Base-by-base conservation (phyloP, 352 stramenopile genomes). In the Phytophthora brassicae region DNA sequence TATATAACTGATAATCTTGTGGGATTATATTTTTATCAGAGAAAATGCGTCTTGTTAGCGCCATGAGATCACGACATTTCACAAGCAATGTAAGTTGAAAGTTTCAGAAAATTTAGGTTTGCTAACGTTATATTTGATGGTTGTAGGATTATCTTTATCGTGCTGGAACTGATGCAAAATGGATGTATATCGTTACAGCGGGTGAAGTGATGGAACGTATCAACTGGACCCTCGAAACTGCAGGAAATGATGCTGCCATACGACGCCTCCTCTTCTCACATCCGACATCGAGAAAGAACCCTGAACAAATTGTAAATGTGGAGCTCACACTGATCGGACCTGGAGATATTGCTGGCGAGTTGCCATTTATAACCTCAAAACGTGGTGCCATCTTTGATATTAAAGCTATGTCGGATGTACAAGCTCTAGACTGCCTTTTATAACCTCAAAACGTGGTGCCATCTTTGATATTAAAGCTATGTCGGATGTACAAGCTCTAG, bases 41-140 rank as follows among this genome's bases (percentile, higher is more conserved):
- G 53, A 92, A 89, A 70, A 92, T 92, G 83, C 77, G 80, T 19
- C 60, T 89, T 12, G 79, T 89, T 19, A 84, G 79, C 26, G 75
- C 75, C 0, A 90, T 89, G 73, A 65, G 79, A 7, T 90, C 83
- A 3, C 60, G 82, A 11, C 64, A 84, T 24, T 92, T 89, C 28
- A 70, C 69, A 28, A 82, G 64, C 52, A 92, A 92, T 11, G 82
- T 92, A 60, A 38, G 9, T 24, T 7, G 22, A 8, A n/a, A 36
- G 22, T 9, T 38, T 44, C 31, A 26, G 17, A 24, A 26, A 19
- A 36, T 24, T 63, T 16, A 23, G 17, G n/a, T 39, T n/a, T n/a
- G 13, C 19, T 11, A 7, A 17, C 24, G 41, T 35, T 22, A n/a
- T 19, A 23, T 16, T 56, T 16, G 17, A 19, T 31, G 3, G 11